Evolutionary conservation across 2,329 filamentous ascomycete genomes (phyloP).

Genomic region (Arthrinium puccinioides): DNA sequence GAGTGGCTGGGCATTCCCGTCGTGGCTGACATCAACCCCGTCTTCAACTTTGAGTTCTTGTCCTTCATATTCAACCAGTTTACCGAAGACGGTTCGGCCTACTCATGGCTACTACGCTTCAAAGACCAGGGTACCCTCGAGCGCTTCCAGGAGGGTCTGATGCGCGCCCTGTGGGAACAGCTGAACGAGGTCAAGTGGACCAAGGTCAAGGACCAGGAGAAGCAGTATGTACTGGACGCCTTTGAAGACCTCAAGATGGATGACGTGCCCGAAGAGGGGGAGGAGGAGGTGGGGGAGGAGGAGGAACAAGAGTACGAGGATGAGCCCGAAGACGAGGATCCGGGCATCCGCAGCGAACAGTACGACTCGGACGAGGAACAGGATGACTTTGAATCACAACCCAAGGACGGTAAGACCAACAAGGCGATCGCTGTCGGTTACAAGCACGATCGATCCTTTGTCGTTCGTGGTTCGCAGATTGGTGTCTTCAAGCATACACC

Average conservation of each 20-base stretch:
- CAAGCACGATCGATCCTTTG: constrained; percentile 94
- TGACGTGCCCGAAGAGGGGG: constrained; percentile 52
- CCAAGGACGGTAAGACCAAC: constrained; percentile 78
- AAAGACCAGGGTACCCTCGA: constrained; percentile 75
- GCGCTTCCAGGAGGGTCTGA: constrained; percentile 84
- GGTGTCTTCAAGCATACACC: constrained; percentile 96
- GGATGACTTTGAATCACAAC: constrained; percentile 60
- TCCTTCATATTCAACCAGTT: constrained; percentile 99
- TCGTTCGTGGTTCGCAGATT: constrained; percentile 95
- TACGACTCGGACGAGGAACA: constrained; percentile 68
- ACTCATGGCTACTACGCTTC: constrained; percentile 93
- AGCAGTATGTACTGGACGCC: constrained; percentile 89
- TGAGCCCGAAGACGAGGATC: constrained; percentile 53
- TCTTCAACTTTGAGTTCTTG: constrained; percentile 98
- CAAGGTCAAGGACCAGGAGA: constrained; percentile 86
- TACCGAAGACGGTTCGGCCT: constrained; percentile 76
- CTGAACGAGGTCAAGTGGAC: constrained; percentile 90
- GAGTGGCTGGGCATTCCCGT: constrained; percentile 85
- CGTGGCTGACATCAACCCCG: constrained; percentile 87
- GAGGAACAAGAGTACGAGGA: constrained; percentile 50
- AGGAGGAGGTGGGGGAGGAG: constrained; percentile 45
- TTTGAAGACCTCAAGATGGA: constrained; percentile 95
- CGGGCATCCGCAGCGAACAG: constrained; percentile 56
- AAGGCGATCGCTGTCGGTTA: constrained; percentile 93
- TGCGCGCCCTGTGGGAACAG: constrained; percentile 96